Conservation (phyloP, 139 green algal genomes). For the Volvox reticuliferus region DNA sequence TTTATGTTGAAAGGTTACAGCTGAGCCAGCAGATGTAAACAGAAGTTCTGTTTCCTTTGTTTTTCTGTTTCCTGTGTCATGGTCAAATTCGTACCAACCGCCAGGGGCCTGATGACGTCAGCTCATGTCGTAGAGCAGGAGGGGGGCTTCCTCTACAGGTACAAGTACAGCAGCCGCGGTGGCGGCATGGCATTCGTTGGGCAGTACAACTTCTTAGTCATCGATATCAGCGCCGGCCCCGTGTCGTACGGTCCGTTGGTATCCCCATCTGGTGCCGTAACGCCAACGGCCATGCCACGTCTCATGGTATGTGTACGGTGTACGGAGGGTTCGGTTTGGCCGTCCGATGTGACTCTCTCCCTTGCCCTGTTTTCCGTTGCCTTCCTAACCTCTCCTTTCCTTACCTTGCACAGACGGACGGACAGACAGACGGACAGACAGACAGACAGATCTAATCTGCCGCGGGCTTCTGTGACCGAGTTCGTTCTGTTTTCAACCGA, state of each 20-base stretch:
- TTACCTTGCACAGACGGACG: neutral
- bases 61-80: neutral
- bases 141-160: conserved; percentile 56
- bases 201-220: conserved; percentile 53
- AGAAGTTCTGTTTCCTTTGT: too few relatives aligned
- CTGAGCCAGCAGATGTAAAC: too few relatives aligned
- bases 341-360: neutral
- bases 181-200: conserved; percentile 27
- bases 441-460: too few relatives aligned
- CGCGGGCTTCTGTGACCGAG: too few relatives aligned
- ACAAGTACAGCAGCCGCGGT: conserved; percentile 46
- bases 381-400: neutral
- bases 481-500: too few relatives aligned
- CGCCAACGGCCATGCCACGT: conserved; percentile 46
- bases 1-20: too few relatives aligned
- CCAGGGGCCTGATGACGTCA: conserved; percentile 8
- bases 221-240: conserved; percentile 53
- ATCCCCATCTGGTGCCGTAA: conserved; percentile 34
- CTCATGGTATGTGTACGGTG: conserved; percentile 37
- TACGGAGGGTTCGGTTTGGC: neutral
- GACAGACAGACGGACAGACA: neutral
- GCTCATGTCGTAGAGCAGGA: conserved; percentile 51
- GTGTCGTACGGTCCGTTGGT: conserved; percentile 52
- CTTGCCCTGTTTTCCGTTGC: neutral
- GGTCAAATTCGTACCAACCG: neutral